Percentiles rank a stretch among this genome's conserved stretches.
These are phyloP conservation scores for Leptographium galeiforme DNA, from an alignment of 2,329 filamentous ascomycete species.

Conservation along the genomic window DNA sequence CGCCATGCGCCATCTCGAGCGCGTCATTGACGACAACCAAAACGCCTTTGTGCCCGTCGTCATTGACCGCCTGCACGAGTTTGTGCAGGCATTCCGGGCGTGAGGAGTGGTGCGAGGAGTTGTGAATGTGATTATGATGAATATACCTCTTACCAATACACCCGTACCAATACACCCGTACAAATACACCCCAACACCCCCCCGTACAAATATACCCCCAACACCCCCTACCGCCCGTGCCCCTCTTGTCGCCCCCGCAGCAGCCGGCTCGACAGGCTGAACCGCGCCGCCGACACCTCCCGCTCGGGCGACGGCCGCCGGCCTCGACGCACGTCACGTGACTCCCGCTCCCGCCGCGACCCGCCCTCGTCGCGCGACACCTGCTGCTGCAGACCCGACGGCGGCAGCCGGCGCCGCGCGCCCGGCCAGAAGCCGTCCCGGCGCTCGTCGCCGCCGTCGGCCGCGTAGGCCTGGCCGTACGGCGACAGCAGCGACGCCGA, in stretches of 20 bases:
- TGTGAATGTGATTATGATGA: background rate
- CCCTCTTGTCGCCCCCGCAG: constrained; percentile 4
- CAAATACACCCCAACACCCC: background rate
- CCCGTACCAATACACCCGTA: background rate
- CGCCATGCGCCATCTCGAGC: constrained; percentile 74
- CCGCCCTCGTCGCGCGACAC: constrained; percentile 9
- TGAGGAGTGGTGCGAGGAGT: constrained; percentile 19
- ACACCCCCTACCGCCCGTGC: background rate
- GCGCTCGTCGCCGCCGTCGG: constrained; percentile 1
- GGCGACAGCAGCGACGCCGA: constrained; percentile 6
- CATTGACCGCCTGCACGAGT: constrained; percentile 87
- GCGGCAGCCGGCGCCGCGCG: background rate
- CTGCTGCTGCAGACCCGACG: background rate
- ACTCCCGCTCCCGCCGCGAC: constrained; percentile 2
- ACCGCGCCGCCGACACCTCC: constrained; percentile 26
- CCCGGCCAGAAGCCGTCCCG: background rate
- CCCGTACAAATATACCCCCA: no score
- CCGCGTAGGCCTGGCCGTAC: constrained; percentile 5
- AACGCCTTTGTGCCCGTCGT: constrained; percentile 85
- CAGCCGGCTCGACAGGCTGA: constrained; percentile 37
- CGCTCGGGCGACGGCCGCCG: background rate
- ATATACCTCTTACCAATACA: background rate
- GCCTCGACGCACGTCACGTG: constrained; percentile 1
- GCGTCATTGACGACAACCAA: constrained; percentile 79
- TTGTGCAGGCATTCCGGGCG: constrained; percentile 83